These are phyloP conservation scores for Rhododendron ovatum DNA, from an alignment of 148 eudicot genomes.

Conservation along the genomic window DNA sequence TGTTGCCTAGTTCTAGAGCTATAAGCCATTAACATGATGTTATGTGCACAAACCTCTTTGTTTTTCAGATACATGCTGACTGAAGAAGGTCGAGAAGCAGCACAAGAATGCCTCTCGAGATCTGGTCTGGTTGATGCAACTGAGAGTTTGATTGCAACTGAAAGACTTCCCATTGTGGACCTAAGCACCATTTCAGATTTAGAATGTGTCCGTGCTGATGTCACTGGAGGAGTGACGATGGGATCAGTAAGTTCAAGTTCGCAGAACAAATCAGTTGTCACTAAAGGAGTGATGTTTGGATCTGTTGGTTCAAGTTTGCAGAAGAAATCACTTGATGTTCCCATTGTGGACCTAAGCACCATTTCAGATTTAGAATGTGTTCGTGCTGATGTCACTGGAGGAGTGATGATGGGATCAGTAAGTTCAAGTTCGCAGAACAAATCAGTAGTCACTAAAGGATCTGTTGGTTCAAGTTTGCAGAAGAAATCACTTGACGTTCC, in stretches of 20 bases:
- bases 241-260: slow-evolving; percentile 22
- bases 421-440: slow-evolving; percentile 16
- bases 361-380: slow-evolving; percentile 24
- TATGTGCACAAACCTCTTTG: background rate
- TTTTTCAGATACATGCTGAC: slow-evolving; percentile 79
- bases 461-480: slow-evolving; percentile 22
- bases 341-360: slow-evolving; percentile 21
- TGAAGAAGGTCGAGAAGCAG: slow-evolving; percentile 62
- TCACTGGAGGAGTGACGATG: slow-evolving; percentile 20
- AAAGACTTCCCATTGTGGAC: slow-evolving; percentile 17
- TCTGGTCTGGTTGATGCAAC: slow-evolving; percentile 55
- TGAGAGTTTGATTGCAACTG: slow-evolving; percentile 18
- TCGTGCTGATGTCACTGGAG: slow-evolving; percentile 23
- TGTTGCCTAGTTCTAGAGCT: background rate
- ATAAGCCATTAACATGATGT: background rate
- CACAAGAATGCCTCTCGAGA: slow-evolving; percentile 70
- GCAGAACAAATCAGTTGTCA: slow-evolving; percentile 7
- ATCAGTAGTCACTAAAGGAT: slow-evolving; percentile 18
- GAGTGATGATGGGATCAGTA: slow-evolving; percentile 19
- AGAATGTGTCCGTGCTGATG: slow-evolving; percentile 24
- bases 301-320: slow-evolving; percentile 22
- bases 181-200: slow-evolving; percentile 24
- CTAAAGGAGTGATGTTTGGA: slow-evolving; percentile 19
- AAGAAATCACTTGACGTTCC: slow-evolving; percentile 35
- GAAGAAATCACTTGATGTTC: slow-evolving; percentile 31